Evolutionary conservation across 768 basidiomycete genomes (phyloP).

Genomic region (Serendipita sp.): DNA sequence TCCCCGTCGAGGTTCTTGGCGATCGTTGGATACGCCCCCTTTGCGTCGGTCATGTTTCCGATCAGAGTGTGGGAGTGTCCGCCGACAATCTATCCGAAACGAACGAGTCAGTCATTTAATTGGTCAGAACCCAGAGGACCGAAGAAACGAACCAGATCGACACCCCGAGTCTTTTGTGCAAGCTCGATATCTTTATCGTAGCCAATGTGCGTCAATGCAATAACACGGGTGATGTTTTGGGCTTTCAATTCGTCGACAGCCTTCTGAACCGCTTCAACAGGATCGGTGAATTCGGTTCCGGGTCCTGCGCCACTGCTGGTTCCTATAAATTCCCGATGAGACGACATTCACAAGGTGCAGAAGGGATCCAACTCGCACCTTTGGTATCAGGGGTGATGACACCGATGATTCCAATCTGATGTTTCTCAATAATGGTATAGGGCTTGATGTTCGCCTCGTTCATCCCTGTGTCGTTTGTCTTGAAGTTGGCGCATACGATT

Average conservation of each 20-base stretch:
- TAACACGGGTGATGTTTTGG: slow-evolving; percentile 25
- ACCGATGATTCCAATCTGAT: slow-evolving; percentile 28
- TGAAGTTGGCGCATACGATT: slow-evolving; percentile 30
- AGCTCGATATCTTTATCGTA: slow-evolving; percentile 29
- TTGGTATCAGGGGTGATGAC: slow-evolving; percentile 29
- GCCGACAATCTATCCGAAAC: slow-evolving; percentile 21
- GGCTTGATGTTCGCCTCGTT: slow-evolving; percentile 23
- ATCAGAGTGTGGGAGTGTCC: slow-evolving; percentile 33
- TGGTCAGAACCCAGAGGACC: background rate
- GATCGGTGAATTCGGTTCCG: slow-evolving; percentile 26
- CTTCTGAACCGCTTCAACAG: slow-evolving; percentile 23
- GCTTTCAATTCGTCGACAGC: slow-evolving; percentile 25
- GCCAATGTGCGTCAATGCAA: slow-evolving; percentile 33
- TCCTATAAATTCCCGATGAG: background rate
- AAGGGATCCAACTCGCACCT: slow-evolving; percentile 25
- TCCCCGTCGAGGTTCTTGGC: slow-evolving; percentile 29
- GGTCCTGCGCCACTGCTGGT: slow-evolving; percentile 15
- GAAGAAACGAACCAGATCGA: slow-evolving; percentile 20
- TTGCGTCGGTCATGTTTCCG: slow-evolving; percentile 25
- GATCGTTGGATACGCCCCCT: slow-evolving; percentile 32
- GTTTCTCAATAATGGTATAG: slow-evolving; percentile 26
- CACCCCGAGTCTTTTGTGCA: slow-evolving; percentile 25
- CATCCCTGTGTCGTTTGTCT: slow-evolving; percentile 21
- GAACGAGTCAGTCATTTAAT: background rate
- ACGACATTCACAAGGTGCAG: background rate